Evolutionary conservation across 2,329 filamentous ascomycete genomes (phyloP).

Genomic region (Pseudogymnoascus sp.): DNA sequence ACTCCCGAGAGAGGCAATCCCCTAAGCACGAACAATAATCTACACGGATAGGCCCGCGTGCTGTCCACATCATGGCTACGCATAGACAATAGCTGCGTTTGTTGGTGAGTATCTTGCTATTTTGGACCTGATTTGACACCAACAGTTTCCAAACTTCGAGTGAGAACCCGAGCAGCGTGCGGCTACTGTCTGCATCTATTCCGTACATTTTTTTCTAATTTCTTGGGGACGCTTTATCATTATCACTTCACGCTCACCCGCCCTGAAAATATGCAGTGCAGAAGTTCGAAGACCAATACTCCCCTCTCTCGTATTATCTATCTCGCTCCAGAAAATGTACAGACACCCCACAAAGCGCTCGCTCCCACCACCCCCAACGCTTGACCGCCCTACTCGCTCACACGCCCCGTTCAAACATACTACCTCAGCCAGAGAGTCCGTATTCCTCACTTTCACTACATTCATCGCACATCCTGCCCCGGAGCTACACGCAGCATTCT

Average conservation of each 20-base stretch:
- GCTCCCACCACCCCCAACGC: neutral
- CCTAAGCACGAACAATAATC: neutral
- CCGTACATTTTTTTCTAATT: too few relatives aligned
- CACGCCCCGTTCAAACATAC: neutral
- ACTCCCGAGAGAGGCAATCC: neutral
- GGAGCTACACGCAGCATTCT: slow-evolving; percentile 31
- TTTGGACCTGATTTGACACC: too few relatives aligned
- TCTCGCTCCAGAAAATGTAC: slow-evolving; percentile 6
- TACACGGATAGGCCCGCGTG: neutral
- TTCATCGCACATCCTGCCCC: neutral
- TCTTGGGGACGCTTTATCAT: neutral
- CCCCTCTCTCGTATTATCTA: neutral
- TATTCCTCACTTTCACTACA: neutral
- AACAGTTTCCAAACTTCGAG: too few relatives aligned
- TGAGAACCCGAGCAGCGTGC: too few relatives aligned
- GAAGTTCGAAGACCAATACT: neutral
- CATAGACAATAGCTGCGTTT: too few relatives aligned
- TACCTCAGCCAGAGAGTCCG: neutral
- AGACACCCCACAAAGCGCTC: neutral
- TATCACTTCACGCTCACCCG: neutral
- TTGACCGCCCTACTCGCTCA: neutral
- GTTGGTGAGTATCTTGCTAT: too few relatives aligned
- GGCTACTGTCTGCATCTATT: too few relatives aligned
- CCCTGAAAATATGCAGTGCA: neutral
- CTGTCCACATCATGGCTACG: neutral